Evolutionary conservation across 169 alveolate genomes (phyloP).

Genomic region (Perkinsus marinus): DNA sequence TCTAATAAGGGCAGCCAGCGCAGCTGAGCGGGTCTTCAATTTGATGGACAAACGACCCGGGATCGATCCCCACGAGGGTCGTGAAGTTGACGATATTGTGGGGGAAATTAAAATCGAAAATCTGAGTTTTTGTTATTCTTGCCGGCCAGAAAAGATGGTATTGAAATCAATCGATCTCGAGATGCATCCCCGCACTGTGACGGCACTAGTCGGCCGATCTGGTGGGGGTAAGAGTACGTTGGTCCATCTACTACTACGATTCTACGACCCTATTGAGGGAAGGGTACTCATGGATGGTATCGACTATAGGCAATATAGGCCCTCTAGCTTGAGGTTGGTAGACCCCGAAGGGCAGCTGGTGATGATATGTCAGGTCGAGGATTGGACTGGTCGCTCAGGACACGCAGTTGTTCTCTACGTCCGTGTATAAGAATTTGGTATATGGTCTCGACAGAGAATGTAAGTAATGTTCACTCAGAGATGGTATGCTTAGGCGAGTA

Average conservation of each 20-base stretch:
- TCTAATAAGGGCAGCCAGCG: conserved; percentile 21
- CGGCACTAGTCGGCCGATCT: neutral
- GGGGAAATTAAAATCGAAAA: neutral
- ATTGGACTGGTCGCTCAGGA: conserved; percentile 36
- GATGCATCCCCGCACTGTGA: neutral
- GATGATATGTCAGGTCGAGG: neutral
- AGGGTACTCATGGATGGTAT: too few relatives aligned
- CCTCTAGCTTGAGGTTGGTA: conserved; percentile 4
- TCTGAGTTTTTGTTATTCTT: neutral
- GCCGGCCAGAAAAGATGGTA: neutral
- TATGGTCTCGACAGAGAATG: conserved; percentile 15
- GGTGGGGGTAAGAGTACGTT: neutral
- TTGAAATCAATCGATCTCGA: neutral
- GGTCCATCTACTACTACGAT: neutral
- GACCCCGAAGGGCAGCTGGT: neutral
- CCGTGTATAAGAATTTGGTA: conserved; percentile 19
- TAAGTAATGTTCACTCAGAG: too few relatives aligned
- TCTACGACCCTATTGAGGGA: neutral
- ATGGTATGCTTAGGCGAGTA: neutral
- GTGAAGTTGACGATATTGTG: neutral
- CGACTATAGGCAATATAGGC: neutral
- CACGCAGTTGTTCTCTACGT: conserved; percentile 30
- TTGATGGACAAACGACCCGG: conserved; percentile 9
- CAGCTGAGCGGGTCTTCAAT: conserved; percentile 23
- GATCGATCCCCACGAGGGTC: neutral